Conservation (phyloP, 2,329 filamentous ascomycete genomes). For the Hortaea werneckii region DNA sequence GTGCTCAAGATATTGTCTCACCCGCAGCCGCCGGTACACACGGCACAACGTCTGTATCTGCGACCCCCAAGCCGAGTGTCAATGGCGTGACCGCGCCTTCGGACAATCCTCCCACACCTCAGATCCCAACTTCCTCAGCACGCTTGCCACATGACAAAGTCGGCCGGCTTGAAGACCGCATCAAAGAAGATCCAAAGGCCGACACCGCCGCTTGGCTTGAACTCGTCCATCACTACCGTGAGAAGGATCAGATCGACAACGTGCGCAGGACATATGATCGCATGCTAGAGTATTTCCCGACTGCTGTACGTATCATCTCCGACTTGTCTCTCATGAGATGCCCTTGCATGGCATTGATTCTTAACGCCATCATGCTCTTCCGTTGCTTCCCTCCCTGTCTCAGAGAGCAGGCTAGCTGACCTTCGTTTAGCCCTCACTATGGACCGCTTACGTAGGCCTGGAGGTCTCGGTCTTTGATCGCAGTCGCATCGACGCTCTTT, state of each 20-base stretch:
- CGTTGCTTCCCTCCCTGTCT: background rate
- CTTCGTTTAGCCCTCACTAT: constrained; percentile 65
- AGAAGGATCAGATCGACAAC: constrained; percentile 71
- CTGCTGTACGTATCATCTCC: constrained; percentile 61
- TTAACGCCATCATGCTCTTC: background rate
- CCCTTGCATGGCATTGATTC: background rate
- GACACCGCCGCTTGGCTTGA: constrained; percentile 86
- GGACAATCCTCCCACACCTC: constrained; percentile 5
- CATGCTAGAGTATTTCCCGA: constrained; percentile 80
- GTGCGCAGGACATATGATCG: constrained; percentile 71
- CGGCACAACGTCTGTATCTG: background rate
- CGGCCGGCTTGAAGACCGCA: constrained; percentile 76
- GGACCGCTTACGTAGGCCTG: constrained; percentile 81
- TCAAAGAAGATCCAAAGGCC: constrained; percentile 84
- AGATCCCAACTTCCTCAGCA: constrained; percentile 22
- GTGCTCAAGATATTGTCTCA: constrained; percentile 33
- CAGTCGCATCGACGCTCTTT: constrained; percentile 68
- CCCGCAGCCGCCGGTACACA: constrained; percentile 30
- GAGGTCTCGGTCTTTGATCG: constrained; percentile 82
- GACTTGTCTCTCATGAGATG: background rate
- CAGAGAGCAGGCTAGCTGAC: background rate
- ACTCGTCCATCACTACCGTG: constrained; percentile 75
- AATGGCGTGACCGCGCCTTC: constrained; percentile 2
- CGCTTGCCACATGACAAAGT: constrained; percentile 63
- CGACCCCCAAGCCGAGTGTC: constrained; percentile 2